Conservation (phyloP, 2,329 filamentous ascomycete genomes). For the Claviceps sorghi region DNA sequence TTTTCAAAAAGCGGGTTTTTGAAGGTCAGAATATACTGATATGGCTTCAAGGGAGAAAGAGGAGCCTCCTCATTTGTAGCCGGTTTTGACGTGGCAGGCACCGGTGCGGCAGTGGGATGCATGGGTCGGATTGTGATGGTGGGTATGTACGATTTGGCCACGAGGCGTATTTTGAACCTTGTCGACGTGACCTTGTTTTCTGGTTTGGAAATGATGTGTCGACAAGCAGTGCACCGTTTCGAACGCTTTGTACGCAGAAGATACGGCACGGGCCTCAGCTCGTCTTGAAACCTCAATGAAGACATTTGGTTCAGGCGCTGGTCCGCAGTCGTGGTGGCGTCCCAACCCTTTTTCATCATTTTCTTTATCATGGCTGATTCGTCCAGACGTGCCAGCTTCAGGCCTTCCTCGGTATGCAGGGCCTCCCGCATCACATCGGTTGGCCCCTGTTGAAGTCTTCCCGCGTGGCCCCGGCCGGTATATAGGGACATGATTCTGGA, state of each 20-base stretch:
- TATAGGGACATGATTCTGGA: constrained; percentile 88
- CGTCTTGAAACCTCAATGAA: constrained; percentile 50
- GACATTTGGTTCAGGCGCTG: constrained; percentile 36
- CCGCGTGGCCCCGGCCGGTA: constrained; percentile 46
- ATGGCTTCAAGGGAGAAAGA: constrained; percentile 42
- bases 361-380: constrained; percentile 47
- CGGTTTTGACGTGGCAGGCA: constrained; percentile 22
- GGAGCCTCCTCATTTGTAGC: constrained; percentile 18
- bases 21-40: constrained; percentile 78
- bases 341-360: constrained; percentile 46
- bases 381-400: constrained; percentile 46
- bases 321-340: constrained; percentile 38
- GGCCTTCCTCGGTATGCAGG: constrained; percentile 52
- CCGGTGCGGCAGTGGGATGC: constrained; percentile 20
- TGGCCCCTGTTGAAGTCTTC: constrained; percentile 52
- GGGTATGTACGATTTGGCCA: constrained; percentile 80
- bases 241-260: constrained; percentile 82
- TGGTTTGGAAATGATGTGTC: constrained; percentile 89
- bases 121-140: constrained; percentile 59
- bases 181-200: constrained; percentile 81
- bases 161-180: constrained; percentile 81
- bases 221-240: constrained; percentile 82
- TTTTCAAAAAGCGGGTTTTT: constrained; percentile 89
- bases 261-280: constrained; percentile 68
- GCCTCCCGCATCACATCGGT: constrained; percentile 71